Conservation (phyloP, 805 yeast genomes). For the Clavispora asparagi region DNA sequence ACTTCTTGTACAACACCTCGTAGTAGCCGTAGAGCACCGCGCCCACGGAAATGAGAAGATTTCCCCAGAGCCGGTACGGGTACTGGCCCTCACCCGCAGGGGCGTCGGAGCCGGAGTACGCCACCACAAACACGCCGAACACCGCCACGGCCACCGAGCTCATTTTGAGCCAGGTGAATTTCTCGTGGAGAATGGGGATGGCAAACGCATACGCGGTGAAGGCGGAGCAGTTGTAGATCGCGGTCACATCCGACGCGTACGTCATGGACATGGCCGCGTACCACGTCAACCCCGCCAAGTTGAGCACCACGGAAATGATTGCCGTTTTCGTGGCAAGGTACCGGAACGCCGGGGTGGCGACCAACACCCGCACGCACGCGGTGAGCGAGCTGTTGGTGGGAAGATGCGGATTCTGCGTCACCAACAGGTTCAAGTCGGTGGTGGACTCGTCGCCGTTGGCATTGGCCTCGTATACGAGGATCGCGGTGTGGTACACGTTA, state of each 20-base stretch:
- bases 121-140: constrained; percentile 71
- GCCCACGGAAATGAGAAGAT: constrained; percentile 64
- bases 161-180: constrained; percentile 56
- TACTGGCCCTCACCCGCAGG: constrained; percentile 24
- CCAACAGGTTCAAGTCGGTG: constrained; percentile 26
- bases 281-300: constrained; percentile 80
- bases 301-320: constrained; percentile 52
- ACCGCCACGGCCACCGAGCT: constrained; percentile 68
- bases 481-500: constrained; percentile 39
- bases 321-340: constrained; percentile 43
- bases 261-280: constrained; percentile 77
- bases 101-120: constrained; percentile 50
- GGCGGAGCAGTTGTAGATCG: constrained; percentile 86
- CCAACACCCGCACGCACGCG: constrained; percentile 31
- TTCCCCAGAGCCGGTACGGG: constrained; percentile 65
- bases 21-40: constrained; percentile 76
- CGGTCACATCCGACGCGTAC: constrained; percentile 82
- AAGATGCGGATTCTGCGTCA: constrained; percentile 33
- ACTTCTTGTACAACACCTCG: constrained; percentile 76
- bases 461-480: constrained; percentile 38
- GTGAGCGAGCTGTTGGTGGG: constrained; percentile 27
- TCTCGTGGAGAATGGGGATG: constrained; percentile 65
- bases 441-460: constrained; percentile 32
- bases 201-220: constrained; percentile 85
- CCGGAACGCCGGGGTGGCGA: constrained; percentile 40